Percentiles rank a stretch among this genome's conserved stretches.
These are phyloP conservation scores for Petrea volubilis DNA, from an alignment of 257 asterid genomes.

Conservation along the genomic window DNA sequence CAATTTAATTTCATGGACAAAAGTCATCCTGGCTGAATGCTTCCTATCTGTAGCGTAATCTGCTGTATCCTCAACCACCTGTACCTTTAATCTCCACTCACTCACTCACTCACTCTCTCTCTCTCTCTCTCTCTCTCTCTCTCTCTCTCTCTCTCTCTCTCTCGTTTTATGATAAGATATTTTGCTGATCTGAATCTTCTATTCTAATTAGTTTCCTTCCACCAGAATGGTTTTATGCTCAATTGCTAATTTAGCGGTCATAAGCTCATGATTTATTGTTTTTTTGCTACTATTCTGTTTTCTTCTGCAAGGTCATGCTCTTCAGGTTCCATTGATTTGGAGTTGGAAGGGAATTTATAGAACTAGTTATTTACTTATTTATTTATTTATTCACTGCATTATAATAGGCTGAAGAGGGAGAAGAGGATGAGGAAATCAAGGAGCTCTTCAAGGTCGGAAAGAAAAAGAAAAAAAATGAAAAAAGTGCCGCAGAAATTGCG, in stretches of 20 bases:
- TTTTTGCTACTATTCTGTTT: not conserved
- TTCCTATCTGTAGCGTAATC: not conserved
- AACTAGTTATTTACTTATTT: not conserved
- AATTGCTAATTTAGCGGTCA: not conserved
- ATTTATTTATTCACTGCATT: constrained; percentile 9
- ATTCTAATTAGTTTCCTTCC: constrained; percentile 6
- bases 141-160: too few species aligned
- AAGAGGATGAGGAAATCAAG: constrained; percentile 85
- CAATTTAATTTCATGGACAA: not conserved
- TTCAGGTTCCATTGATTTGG: not conserved
- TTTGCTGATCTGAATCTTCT: not conserved
- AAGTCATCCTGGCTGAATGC: not conserved
- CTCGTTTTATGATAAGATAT: not conserved
- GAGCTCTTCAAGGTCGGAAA: constrained; percentile 72
- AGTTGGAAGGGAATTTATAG: not conserved
- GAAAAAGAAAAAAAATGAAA: constrained; percentile 86
- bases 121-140: not conserved
- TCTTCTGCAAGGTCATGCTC: not conserved
- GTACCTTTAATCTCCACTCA: too few species aligned
- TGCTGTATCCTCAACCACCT: not conserved
- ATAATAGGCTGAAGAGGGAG: constrained; percentile 88
- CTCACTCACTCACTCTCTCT: not conserved
- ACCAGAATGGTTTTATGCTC: not conserved
- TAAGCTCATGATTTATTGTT: not conserved
- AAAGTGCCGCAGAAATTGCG: constrained; percentile 91